Base-by-base conservation (phyloP, 2,329 filamentous ascomycete species). In the Fusarium sulawesiense region DNA sequence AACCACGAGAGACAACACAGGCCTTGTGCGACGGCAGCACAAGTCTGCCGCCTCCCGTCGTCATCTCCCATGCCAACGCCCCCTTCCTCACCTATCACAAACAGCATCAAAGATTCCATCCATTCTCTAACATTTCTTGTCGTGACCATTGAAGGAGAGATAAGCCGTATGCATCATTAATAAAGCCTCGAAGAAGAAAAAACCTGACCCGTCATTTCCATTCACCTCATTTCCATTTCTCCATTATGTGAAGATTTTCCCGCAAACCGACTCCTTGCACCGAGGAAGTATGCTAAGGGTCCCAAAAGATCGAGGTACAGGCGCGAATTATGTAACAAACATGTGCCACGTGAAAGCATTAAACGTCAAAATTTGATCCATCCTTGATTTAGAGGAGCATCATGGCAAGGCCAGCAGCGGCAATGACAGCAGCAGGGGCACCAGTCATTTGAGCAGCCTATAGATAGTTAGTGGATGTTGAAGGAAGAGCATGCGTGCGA, bases 381-480 rank as follows among this genome's bases (percentile, higher is more conserved):
- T 25, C 60, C 60, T 58, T 58, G 29, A 68, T 69, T 83, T 84
- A 87, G 63, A 87, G 80, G 63, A 87, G 77, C 64, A 85, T 73
- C 66, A 80, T 83, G 42, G 83, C 84, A 47, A 87, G 63, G 74
- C 85, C 85, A 21, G 83, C 84, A 23, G 82, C 85, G 54, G 83
- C 85, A 42, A 87, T 65, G 50, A 86, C 68, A 60, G 84, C 85
- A 29, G 76, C 75, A 23, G 84, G 83, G 40, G 81, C 84, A 60
- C 80, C 82, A 50, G 84, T 85, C 73, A 78, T 77, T 61, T 82
- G 79, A 44, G 82, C 76, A 34, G 67, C 77, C 79, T 80, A 45
- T 3, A 32, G 2, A 37, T 25, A 20, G 48, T 75, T 57, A 73
- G 62, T 34, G 14, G 34, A 9, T 49, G 18, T 8, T 51, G 3